Evolutionary conservation across 2,329 filamentous ascomycete species (phyloP).

Genomic region (Dothideomycetes sp.): DNA sequence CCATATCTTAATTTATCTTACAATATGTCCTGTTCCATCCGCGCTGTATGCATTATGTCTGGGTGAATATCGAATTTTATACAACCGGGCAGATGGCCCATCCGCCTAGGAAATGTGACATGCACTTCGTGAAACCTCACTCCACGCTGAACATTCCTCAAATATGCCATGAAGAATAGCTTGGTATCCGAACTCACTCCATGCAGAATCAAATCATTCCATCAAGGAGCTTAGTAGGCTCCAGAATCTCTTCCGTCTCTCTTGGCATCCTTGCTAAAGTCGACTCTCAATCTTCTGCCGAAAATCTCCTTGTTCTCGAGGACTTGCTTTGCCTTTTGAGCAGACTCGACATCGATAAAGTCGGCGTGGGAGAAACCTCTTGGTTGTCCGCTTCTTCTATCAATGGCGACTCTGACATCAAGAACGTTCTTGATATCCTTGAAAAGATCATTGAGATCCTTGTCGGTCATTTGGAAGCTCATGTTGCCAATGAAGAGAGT

Average conservation of each 20-base stretch:
- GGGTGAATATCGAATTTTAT: not conserved
- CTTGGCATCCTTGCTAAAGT: conserved; percentile 40
- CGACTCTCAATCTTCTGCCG: conserved; percentile 53
- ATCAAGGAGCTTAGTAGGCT: too few species aligned
- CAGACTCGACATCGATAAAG: conserved; percentile 58
- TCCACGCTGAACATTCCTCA: too few species aligned
- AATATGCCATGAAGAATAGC: too few species aligned
- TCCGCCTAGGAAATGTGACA: too few species aligned
- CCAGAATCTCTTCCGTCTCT: too few species aligned
- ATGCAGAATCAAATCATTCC: too few species aligned
- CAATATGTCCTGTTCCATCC: not conserved
- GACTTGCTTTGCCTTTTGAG: conserved; percentile 46
- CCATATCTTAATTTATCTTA: not conserved
- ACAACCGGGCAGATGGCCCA: not conserved
- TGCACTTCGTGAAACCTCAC: too few species aligned
- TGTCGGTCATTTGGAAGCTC: conserved; percentile 74
- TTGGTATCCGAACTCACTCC: too few species aligned
- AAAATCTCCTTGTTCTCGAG: conserved; percentile 51
- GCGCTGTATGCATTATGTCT: not conserved
- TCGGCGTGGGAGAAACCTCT: conserved; percentile 79
- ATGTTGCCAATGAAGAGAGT: conserved; percentile 79
- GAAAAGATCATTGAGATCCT: conserved; percentile 71
- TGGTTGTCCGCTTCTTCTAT: conserved; percentile 68
- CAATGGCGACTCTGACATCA: conserved; percentile 73
- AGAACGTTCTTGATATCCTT: conserved; percentile 55